Evolutionary conservation across 257 asterid species (phyloP).

Genomic region (Solanum paucissectum): DNA sequence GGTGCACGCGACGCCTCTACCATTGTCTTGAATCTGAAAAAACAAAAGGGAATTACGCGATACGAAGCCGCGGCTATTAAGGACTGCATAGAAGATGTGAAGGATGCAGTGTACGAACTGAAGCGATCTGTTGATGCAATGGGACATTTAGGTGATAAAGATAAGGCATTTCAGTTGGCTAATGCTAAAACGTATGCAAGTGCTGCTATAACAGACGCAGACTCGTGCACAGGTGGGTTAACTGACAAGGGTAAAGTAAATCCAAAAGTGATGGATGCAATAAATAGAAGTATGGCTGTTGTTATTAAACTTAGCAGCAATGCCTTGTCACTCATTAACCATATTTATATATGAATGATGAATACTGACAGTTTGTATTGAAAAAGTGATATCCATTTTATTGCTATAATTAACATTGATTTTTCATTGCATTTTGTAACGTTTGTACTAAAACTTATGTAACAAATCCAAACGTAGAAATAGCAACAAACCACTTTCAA

Average conservation of each 20-base stretch:
- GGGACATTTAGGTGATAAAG: conserved; percentile 26
- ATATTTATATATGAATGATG: conserved; percentile 16
- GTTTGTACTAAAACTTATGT: background rate
- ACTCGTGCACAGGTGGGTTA: conserved; percentile 48
- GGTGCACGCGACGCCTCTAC: conserved; percentile 31
- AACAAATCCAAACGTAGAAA: background rate
- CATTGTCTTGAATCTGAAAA: conserved; percentile 10
- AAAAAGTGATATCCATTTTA: background rate
- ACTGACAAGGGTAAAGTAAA: conserved; percentile 13
- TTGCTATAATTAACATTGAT: background rate
- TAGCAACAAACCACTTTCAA: no score
- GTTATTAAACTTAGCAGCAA: conserved; percentile 36
- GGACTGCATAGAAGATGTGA: conserved; percentile 50
- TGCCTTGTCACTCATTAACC: conserved; percentile 56
- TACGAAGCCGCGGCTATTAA: conserved; percentile 29
- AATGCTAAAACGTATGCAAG: conserved; percentile 70
- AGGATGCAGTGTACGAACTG: conserved; percentile 47
- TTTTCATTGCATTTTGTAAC: background rate
- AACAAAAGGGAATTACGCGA: conserved; percentile 14
- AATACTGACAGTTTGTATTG: background rate
- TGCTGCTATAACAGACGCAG: conserved; percentile 68
- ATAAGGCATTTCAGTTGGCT: conserved; percentile 44
- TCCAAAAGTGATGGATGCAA: conserved; percentile 15
- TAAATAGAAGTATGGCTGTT: conserved; percentile 12
- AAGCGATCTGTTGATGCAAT: conserved; percentile 35